Evolutionary conservation across 2,329 filamentous ascomycete species (phyloP).

Genomic region (Cladophialophora yegresii): DNA sequence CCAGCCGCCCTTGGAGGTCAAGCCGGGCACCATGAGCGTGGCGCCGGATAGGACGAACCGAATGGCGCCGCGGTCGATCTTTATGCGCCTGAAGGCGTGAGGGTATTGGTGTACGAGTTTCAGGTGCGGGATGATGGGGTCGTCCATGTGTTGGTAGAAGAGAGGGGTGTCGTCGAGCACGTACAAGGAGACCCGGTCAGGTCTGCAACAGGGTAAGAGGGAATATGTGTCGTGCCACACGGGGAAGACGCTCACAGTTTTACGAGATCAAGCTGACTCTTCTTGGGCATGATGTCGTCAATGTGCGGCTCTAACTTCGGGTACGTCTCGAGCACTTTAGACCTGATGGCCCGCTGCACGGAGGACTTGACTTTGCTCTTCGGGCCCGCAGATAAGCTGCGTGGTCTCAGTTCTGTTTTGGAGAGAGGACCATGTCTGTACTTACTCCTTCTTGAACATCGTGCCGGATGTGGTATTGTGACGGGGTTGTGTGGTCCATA

Average conservation of each 20-base stretch:
- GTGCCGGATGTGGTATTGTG: neutral
- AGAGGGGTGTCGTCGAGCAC: conserved; percentile 72
- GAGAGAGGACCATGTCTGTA: neutral
- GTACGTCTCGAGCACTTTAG: conserved; percentile 79
- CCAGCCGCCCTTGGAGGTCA: conserved; percentile 80
- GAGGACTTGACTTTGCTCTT: conserved; percentile 98
- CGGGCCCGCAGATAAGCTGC: conserved; percentile 68
- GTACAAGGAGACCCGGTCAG: conserved; percentile 87
- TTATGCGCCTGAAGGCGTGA: conserved; percentile 75
- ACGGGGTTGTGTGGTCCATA: neutral
- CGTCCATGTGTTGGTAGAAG: conserved; percentile 85
- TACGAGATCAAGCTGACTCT: conserved; percentile 82
- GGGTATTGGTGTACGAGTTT: conserved; percentile 88
- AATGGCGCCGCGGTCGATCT: conserved; percentile 94
- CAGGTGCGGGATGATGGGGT: conserved; percentile 82
- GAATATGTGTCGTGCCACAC: neutral
- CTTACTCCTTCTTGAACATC: conserved; percentile 36
- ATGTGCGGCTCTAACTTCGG: conserved; percentile 83
- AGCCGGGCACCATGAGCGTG: conserved; percentile 90
- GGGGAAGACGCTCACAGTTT: conserved; percentile 64
- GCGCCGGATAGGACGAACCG: conserved; percentile 93
- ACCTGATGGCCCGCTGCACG: conserved; percentile 81
- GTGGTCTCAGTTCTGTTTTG: neutral
- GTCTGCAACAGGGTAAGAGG: conserved; percentile 48
- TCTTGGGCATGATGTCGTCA: conserved; percentile 94